These are phyloP conservation scores for Prunus kanzakura DNA, from an alignment of 306 rosid genomes.

Conservation along the genomic window DNA sequence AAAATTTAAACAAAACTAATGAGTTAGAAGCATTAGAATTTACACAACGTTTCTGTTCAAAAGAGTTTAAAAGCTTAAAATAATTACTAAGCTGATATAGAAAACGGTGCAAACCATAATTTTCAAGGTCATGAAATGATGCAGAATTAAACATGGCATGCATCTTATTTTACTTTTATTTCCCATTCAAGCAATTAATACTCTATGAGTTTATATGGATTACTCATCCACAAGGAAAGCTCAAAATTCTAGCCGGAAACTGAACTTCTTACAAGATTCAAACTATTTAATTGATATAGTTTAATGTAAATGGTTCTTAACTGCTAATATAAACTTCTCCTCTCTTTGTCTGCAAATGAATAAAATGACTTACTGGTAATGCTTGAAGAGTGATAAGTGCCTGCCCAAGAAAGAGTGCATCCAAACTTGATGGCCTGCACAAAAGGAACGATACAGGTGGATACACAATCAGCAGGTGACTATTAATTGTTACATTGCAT, in stretches of 20 bases:
- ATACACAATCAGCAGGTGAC: slow-evolving; percentile 5
- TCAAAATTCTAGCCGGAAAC: not conserved
- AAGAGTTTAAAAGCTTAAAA: not conserved
- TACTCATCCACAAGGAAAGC: not conserved
- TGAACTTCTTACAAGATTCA: not conserved
- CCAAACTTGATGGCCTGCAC: slow-evolving; percentile 89
- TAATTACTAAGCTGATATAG: not conserved
- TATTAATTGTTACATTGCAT: slow-evolving; percentile 3
- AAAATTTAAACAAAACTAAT: not conserved
- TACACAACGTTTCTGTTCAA: not conserved
- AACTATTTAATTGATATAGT: not conserved
- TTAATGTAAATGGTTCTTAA: not conserved
- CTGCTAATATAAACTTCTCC: not conserved
- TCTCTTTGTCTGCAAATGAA: not conserved
- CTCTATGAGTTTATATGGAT: not conserved
- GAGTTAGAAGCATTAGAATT: not conserved
- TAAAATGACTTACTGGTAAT: slow-evolving; percentile 73
- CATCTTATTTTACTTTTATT: not conserved
- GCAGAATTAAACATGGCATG: not conserved
- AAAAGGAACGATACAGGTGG: slow-evolving; percentile 22
- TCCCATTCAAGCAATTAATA: not conserved
- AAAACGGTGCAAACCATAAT: not conserved
- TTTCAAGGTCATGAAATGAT: not conserved
- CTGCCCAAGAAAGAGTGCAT: slow-evolving; percentile 86
- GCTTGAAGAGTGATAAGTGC: slow-evolving; percentile 69